These are phyloP conservation scores for Pseudonectria foliicola DNA, from an alignment of 2,329 filamentous ascomycete genomes.

Conservation along the genomic window DNA sequence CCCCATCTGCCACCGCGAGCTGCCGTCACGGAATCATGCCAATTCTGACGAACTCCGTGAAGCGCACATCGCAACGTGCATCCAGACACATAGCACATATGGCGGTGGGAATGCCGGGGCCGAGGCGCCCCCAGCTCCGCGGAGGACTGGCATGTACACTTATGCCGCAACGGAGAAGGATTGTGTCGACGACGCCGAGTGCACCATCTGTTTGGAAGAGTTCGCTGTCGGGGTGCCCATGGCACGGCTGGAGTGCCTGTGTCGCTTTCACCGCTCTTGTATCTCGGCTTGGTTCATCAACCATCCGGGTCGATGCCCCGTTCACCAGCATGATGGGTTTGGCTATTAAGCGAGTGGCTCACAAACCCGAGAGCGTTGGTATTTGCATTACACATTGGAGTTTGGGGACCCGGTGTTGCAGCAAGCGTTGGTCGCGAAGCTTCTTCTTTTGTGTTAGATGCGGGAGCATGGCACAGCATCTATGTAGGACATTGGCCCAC, in stretches of 20 bases:
- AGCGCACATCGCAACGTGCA: constrained; percentile 52
- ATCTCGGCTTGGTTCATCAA: constrained; percentile 57
- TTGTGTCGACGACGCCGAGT: constrained; percentile 60
- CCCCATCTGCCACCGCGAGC: constrained; percentile 65
- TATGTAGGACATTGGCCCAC: too few relatives aligned
- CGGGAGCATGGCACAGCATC: neutral
- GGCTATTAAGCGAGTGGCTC: constrained; percentile 33
- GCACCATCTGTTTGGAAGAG: constrained; percentile 61
- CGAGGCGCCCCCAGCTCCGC: constrained; percentile 24
- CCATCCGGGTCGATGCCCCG: constrained; percentile 56
- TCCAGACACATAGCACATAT: constrained; percentile 47
- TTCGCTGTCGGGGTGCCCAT: constrained; percentile 55
- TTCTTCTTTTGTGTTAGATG: constrained; percentile 10
- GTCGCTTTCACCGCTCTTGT: constrained; percentile 55
- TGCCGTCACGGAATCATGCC: constrained; percentile 50
- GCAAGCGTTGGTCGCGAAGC: neutral
- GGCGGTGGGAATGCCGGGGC: constrained; percentile 19
- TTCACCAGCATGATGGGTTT: constrained; percentile 58
- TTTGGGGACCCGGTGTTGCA: constrained; percentile 7
- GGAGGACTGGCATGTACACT: constrained; percentile 55
- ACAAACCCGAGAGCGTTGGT: constrained; percentile 2
- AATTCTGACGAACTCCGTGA: constrained; percentile 50
- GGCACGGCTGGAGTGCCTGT: constrained; percentile 61
- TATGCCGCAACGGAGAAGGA: constrained; percentile 62
- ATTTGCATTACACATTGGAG: constrained; percentile 13